Evolutionary conservation across 2,329 filamentous ascomycete genomes (phyloP), one percentile per base, ranked within the genome.

Genomic region (Aspergillus floridensis): DNA sequence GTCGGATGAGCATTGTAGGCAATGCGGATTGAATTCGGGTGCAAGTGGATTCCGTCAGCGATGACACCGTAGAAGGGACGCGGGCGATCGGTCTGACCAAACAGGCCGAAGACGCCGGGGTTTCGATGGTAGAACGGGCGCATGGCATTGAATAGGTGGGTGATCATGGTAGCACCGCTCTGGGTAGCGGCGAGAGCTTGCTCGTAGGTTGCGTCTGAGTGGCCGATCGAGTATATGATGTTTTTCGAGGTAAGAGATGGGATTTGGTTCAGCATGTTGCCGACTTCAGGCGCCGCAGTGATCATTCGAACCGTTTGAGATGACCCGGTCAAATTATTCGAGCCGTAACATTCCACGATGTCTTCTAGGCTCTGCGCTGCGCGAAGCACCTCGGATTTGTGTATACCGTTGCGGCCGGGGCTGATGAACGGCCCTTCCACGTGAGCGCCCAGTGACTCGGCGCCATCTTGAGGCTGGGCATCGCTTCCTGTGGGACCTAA

Each of bases 71-170:
- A 97, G 74, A 84, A 96, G 0, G 92, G 92, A 54, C 73, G 77
- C 12, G 58, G 71, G 62, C 62, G 72, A 65, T 88, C 84, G 8
- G 83, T 83, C 62, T 84, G 84, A 60, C 92, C 92, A 14, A 97
- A 79, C 0, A 96, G 86, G 29, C 93, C 93, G 72, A 96, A 96
- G 67, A 96, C 87, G 41, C 92, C 92, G 0, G 93, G 92, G 75
- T 96, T 92, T 59, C 93, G 89, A 80, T 97, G 92, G 74, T 95
- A 91, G 53, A 96, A 85, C 14, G 92, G 92, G 0, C 88, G 84
- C 92, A 96, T 96, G 26, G 92, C 92, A 73, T 96, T 96, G 84
- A 96, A 96, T 1, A 96, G 82, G 70, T 96, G 92, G 0, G 92
- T 96, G 65, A 96, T 90, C 91, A 96, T 96, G 52, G 85, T 90